phyloP scores from a whole-genome alignment of 2,329 filamentous ascomycete species.

The Penicillium hesseltinei region DNA sequence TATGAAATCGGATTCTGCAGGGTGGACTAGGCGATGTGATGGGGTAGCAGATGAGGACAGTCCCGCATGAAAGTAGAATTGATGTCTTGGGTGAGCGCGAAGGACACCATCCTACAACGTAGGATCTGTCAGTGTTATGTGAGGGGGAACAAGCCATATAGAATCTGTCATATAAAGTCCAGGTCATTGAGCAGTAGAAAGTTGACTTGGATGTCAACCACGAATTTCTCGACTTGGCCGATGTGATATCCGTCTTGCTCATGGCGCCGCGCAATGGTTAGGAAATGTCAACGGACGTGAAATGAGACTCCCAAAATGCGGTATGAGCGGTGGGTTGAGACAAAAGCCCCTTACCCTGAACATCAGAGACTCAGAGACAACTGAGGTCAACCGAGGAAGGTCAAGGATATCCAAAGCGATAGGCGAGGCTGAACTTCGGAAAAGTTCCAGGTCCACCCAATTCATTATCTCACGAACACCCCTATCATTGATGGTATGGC shows the following conservation, averaged over 20 bases:
- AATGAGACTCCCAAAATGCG: background rate
- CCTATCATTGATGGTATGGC: background rate
- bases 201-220: background rate
- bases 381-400: background rate
- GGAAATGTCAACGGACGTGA: background rate
- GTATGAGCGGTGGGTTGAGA: background rate
- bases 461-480: constrained; percentile 2
- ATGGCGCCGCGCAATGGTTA: background rate
- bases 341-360: background rate
- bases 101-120: background rate
- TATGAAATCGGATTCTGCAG: background rate
- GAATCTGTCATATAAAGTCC: background rate
- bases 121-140: background rate
- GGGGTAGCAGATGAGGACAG: background rate
- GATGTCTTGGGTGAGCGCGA: background rate
- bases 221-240: background rate
- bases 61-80: background rate
- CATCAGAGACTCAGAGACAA: background rate
- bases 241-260: background rate
- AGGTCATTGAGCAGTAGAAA: background rate
- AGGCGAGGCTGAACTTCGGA: constrained; percentile 4
- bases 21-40: background rate
- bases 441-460: background rate
- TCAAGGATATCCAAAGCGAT: background rate
- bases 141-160: background rate